Base-by-base conservation (phyloP, 805 yeast genomes). In the Metschnikowia gruessii region DNA sequence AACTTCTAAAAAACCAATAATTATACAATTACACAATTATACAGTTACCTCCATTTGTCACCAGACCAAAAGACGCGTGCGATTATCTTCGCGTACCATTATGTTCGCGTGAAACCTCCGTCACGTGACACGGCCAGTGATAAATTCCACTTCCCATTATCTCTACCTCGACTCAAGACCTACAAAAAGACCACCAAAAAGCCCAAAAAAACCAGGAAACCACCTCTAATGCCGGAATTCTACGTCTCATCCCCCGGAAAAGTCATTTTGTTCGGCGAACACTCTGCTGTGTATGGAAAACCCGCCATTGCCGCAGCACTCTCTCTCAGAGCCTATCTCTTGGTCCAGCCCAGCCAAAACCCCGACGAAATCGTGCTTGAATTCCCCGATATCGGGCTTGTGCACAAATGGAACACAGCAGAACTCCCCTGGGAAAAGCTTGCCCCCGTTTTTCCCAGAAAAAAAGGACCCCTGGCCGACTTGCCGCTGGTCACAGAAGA, bases 221-320 rank as follows among this genome's bases (percentile, higher is more conserved):
- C n/a, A n/a, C n/a, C n/a, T n/a, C n/a, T n/a, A 26, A 45, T 45
- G 49, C 49, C 38, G 11, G 42, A 40, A 16, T 88, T 91, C 63
- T 66, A 81, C 42, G 87, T 89, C 1, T 87, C 96, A 44, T 94
- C 99, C 1, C 99, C 99, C 0, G 99, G 99, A 3, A 94, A 94
- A 61, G 96, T 90, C 37, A 94, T 94, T 56, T 75, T 94, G 30
- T 94, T 91, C 64, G 99, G 99, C 18, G 99, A 94, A 62, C 99
- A 94, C 61, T 87, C 97, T 7, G 98, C 95, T 1, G 99, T 94
- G 0, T 87, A 87, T 62, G 83, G 87, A 38, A 87, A 83, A 70
- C 97, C 97, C 1, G 98, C 97, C 11, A 87, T 94, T 43, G 98
- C 99, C 1, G 97, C 98, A 0, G 94, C 97, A 3, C 77, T 92